Conservation (phyloP, 2,329 filamentous ascomycete species). For the Parafenestella ontariensis region DNA sequence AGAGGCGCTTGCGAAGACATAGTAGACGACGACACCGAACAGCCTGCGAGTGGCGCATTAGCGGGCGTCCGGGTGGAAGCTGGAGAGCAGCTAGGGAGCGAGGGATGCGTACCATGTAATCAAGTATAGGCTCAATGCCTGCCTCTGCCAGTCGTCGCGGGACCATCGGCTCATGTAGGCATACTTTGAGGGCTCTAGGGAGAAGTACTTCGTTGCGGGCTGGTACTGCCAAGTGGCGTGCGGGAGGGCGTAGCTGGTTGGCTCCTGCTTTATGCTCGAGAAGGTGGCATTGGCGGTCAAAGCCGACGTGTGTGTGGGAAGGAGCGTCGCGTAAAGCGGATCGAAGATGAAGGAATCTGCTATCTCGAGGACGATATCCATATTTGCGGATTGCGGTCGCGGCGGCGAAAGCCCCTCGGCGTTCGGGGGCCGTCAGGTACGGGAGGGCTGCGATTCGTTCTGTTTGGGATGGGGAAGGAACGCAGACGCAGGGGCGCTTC, state of each 20-base stretch:
- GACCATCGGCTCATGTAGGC: slow-evolving; percentile 81
- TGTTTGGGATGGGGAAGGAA: slow-evolving; percentile 6
- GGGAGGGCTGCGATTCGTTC: slow-evolving; percentile 25
- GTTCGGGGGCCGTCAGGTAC: slow-evolving; percentile 25
- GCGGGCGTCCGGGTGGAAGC: not conserved
- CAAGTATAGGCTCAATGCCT: slow-evolving; percentile 76
- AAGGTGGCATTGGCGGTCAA: slow-evolving; percentile 64
- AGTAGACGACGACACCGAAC: slow-evolving; percentile 86
- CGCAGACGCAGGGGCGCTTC: not conserved
- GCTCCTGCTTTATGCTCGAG: slow-evolving; percentile 54
- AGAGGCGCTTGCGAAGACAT: slow-evolving; percentile 80
- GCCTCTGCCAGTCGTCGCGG: slow-evolving; percentile 79
- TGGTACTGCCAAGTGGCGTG: slow-evolving; percentile 68
- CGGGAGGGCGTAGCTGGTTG: slow-evolving; percentile 33
- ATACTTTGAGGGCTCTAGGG: slow-evolving; percentile 72
- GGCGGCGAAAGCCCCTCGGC: slow-evolving; percentile 14
- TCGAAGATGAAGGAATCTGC: slow-evolving; percentile 84
- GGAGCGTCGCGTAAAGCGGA: slow-evolving; percentile 73
- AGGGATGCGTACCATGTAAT: slow-evolving; percentile 75
- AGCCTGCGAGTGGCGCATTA: slow-evolving; percentile 65
- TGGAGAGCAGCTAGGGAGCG: not conserved
- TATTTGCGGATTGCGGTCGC: slow-evolving; percentile 54
- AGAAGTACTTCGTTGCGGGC: slow-evolving; percentile 74
- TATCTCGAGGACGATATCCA: slow-evolving; percentile 92
- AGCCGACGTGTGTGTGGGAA: slow-evolving; percentile 64